Percentiles rank a stretch among this genome's conserved stretches.
These are phyloP conservation scores for Penicillium sp. DNA, from an alignment of 2,329 filamentous ascomycete genomes.

Conservation along the genomic window DNA sequence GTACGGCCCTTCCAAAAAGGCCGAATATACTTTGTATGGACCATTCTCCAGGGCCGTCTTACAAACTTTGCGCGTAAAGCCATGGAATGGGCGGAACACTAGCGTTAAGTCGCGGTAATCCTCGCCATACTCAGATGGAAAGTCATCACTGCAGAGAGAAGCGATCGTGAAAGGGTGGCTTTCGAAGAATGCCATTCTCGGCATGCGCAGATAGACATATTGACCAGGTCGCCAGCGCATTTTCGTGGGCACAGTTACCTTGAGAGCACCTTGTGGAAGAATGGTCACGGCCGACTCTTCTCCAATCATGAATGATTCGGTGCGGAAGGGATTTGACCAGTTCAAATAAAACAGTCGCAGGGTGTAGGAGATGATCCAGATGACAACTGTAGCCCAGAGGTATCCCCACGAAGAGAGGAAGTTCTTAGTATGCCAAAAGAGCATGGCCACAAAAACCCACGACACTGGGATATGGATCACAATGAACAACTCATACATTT, in stretches of 20 bases:
- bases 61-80: constrained; percentile 86
- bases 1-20: constrained; percentile 92
- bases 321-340: constrained; percentile 79
- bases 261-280: constrained; percentile 91
- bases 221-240: constrained; percentile 93
- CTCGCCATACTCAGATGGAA: constrained; percentile 88
- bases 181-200: constrained; percentile 84
- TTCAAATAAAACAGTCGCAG: constrained; percentile 83
- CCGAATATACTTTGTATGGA: constrained; percentile 87
- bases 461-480: constrained; percentile 80
- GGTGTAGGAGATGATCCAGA: constrained; percentile 77
- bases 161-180: constrained; percentile 97
- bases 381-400: constrained; percentile 76
- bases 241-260: constrained; percentile 90
- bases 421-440: constrained; percentile 97
- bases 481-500: constrained; percentile 86
- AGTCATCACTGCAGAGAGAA: constrained; percentile 89
- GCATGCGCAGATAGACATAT: constrained; percentile 93
- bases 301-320: constrained; percentile 77
- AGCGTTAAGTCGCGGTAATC: constrained; percentile 86
- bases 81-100: constrained; percentile 88
- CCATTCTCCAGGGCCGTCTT: constrained; percentile 82
- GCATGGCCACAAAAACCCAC: constrained; percentile 76
- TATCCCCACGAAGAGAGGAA: constrained; percentile 90
- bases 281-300: constrained; percentile 90